Base-by-base conservation (phyloP, 2,329 filamentous ascomycete genomes). In the Dothistroma pini region DNA sequence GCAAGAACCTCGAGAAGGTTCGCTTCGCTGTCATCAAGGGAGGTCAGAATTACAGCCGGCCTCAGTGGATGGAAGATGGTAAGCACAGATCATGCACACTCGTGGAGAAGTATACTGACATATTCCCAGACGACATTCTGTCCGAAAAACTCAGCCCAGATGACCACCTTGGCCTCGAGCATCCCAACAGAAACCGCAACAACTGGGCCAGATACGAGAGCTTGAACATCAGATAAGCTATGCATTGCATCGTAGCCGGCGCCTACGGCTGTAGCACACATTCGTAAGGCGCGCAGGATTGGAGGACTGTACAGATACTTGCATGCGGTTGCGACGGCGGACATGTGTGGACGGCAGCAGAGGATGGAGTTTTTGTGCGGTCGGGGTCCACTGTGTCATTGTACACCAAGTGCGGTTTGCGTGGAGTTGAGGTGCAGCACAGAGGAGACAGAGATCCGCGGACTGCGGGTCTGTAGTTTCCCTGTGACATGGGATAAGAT, bases 1-100 rank as follows among this genome's bases (percentile, higher is more conserved):
- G 95, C 75, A 99, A 99, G 81, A 91, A 91, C 67, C 93, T 99
- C 68, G 93, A 99, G 76, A 97, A 97, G 82, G 95, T 99, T 76
- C 97, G 96, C 77, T 97, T 99, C 80, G 90, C 92, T 7, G 77
- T 96, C 34, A 84, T 97, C 35, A 87, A 74, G 82, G 70, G 71
- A 19, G 89, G 74, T 69, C 78, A 68, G 38, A 83, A 86, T 56
- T 96, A 90, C 76, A 86, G 89, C 44, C 91, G 89, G 72, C 89
- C 92, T 29, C 84, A 86, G 62, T 96, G 96, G 78, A 80, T 99
- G 52, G 86, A 89, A 68, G 95, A 97, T 78, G 92, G 93, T 96
- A 79, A 81, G 87, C 75, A 10, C 19, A 19, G 31, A 31, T 16
- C 32, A 19, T 19, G 52, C 22, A 9, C 31, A 11, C 5, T 21